These are phyloP conservation scores for Paecilomyces formosus DNA, from an alignment of 2,329 filamentous ascomycete species.

Conservation along the genomic window DNA sequence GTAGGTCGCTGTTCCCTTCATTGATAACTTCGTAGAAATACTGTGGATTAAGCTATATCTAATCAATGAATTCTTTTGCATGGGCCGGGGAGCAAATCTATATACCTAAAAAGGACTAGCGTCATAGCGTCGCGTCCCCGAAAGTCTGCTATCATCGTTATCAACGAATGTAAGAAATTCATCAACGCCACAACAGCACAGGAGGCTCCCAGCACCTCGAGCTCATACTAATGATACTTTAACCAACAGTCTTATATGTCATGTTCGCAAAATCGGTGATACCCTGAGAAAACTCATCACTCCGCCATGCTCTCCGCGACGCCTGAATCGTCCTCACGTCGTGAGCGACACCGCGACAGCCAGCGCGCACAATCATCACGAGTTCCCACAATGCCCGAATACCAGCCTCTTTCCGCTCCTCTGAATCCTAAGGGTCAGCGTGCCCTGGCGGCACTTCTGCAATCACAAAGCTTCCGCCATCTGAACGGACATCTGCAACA, in stretches of 20 bases:
- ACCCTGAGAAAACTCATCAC: background rate
- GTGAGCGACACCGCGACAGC: constrained; percentile 1
- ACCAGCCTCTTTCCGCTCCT: constrained; percentile 47
- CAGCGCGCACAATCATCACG: constrained; percentile 3
- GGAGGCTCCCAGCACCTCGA: background rate
- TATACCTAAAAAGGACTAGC: background rate
- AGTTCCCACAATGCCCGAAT: constrained; percentile 36
- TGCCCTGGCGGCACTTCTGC: constrained; percentile 39
- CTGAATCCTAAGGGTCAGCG: constrained; percentile 42
- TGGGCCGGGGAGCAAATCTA: background rate
- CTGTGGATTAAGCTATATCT: background rate
- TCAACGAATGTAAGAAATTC: constrained; percentile 1
- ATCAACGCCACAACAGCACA: background rate
- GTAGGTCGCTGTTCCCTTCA: background rate
- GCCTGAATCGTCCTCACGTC: background rate
- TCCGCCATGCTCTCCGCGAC: constrained; percentile 6
- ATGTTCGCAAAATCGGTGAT: background rate
- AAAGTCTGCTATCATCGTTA: constrained; percentile 3
- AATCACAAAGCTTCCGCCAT: constrained; percentile 32
- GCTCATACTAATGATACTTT: background rate
- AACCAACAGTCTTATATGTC: background rate
- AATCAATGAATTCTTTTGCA: background rate
- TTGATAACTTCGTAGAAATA: background rate
- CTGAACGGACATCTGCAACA: constrained; percentile 43
- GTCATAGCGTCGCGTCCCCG: constrained; percentile 18